A percentile compares a stretch with the other conserved stretches of the same genome.
Conservation (phyloP, 2,329 filamentous ascomycete species). For the Sporothrix mexicana region DNA sequence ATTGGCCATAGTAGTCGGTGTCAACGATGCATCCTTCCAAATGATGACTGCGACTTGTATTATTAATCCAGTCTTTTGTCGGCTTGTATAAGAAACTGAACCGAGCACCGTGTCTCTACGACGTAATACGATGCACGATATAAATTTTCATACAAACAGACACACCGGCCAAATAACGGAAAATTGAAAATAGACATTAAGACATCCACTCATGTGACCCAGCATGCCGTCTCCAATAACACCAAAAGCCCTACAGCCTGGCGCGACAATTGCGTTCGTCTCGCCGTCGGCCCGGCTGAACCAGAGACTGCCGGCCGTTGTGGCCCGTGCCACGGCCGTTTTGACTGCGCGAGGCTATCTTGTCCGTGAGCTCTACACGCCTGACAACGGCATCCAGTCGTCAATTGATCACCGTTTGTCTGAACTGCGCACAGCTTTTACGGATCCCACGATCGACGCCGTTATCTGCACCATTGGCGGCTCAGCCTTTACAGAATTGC, state of each 20-base stretch:
- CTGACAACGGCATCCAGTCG: constrained; percentile 9
- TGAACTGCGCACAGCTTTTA: background rate
- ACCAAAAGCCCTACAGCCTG: background rate
- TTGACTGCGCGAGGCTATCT: background rate
- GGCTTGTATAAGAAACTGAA: no score
- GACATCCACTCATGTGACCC: background rate
- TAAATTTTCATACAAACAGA: background rate
- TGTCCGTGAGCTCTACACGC: constrained; percentile 1
- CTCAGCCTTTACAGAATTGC: background rate
- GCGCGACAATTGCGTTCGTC: constrained; percentile 15
- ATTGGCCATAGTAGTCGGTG: background rate
- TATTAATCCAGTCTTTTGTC: background rate
- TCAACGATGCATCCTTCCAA: no score
- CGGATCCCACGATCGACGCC: constrained; percentile 6
- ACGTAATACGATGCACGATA: no score
- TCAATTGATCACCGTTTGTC: background rate
- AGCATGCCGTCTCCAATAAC: background rate
- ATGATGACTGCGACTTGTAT: background rate
- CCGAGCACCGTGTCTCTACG: no score
- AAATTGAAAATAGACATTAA: no score
- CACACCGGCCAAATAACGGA: background rate
- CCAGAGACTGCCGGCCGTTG: background rate
- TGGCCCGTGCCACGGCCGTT: background rate
- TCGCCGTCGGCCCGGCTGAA: constrained; percentile 13
- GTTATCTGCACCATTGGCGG: constrained; percentile 12